These are phyloP conservation scores for Hortiboletus flavorubellus DNA, from an alignment of 768 basidiomycete genomes.

Conservation along the genomic window DNA sequence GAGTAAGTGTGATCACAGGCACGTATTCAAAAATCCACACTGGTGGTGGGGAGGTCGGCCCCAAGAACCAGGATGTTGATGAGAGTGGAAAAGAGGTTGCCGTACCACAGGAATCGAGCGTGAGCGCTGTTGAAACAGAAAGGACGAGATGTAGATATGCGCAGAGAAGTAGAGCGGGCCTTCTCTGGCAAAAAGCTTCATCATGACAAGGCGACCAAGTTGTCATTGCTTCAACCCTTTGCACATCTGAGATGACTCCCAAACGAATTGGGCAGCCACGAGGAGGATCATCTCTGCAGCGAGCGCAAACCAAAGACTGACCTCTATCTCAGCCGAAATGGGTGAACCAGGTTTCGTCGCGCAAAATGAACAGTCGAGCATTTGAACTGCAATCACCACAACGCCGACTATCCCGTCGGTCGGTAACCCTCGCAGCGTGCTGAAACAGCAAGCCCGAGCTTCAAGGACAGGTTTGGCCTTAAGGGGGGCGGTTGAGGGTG, in stretches of 20 bases:
- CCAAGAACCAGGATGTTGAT: neutral
- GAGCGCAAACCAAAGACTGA: neutral
- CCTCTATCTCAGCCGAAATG: neutral
- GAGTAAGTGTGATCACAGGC: conserved; percentile 7
- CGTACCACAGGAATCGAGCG: neutral
- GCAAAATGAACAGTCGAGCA: conserved; percentile 2
- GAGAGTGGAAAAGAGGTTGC: neutral
- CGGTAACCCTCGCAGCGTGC: too few relatives aligned
- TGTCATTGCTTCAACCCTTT: neutral
- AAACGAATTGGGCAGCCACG: neutral
- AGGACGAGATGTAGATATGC: neutral
- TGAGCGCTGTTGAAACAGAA: neutral
- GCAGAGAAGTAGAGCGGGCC: conserved; percentile 5
- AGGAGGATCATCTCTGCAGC: neutral
- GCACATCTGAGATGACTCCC: neutral
- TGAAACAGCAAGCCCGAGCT: too few relatives aligned
- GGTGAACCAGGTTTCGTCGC: neutral
- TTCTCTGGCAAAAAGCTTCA: conserved; percentile 3
- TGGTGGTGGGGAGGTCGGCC: neutral
- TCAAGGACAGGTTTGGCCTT: too few relatives aligned
- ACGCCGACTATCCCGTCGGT: too few relatives aligned
- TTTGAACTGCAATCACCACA: neutral
- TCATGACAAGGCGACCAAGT: neutral
- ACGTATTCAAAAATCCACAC: neutral
- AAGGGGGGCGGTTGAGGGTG: too few relatives aligned